Evolutionary conservation across 345 rosid species (phyloP).

Genomic region (Excoecaria agallocha): DNA sequence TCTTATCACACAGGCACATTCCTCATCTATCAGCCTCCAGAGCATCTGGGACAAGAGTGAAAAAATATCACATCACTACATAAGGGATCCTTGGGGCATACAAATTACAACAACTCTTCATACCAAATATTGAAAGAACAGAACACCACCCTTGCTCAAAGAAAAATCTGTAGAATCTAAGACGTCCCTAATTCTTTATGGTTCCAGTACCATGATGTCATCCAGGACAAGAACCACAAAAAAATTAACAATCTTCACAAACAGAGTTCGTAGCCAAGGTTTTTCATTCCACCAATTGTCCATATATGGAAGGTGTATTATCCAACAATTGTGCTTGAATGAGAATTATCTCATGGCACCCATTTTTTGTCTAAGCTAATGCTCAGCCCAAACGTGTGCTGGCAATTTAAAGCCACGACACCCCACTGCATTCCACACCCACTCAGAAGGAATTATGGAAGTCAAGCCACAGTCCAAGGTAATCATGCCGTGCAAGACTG

Average conservation of each 20-base stretch:
- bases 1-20: not conserved
- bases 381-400: conserved; percentile 1
- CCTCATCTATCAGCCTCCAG: conserved; percentile 7
- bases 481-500: conserved; percentile 9
- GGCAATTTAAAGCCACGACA: conserved; percentile 2
- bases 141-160: conserved; percentile 2
- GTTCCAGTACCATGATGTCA: not conserved
- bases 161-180: not conserved
- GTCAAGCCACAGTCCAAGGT: not conserved
- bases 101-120: not conserved
- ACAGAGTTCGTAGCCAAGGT: not conserved
- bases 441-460: not conserved
- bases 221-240: conserved; percentile 8
- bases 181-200: conserved; percentile 5
- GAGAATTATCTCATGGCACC: not conserved
- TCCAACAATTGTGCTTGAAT: not conserved
- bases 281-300: not conserved
- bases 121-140: not conserved
- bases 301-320: not conserved
- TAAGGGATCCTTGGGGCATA: not conserved
- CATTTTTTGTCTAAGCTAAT: conserved; percentile 1
- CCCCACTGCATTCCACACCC: not conserved
- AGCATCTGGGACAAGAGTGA: conserved; percentile 5
- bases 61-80: conserved; percentile 4
- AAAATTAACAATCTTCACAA: conserved; percentile 16